Evolutionary conservation across 2,329 filamentous ascomycete species (phyloP).

Genomic region (Pseudodiploospora longispora): DNA sequence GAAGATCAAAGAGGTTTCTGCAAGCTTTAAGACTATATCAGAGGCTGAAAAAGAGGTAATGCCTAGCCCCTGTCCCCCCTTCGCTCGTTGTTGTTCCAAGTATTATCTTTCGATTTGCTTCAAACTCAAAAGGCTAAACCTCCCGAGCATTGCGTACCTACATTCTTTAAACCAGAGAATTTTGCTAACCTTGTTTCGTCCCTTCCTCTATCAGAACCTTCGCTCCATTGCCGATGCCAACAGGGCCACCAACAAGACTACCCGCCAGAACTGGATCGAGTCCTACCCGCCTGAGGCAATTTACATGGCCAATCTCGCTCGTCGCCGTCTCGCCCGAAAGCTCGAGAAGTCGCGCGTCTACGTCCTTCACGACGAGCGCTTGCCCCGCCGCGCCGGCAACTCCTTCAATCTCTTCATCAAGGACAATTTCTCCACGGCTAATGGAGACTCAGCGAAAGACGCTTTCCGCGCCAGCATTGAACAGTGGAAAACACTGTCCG

Average conservation of each 20-base stretch:
- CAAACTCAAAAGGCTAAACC: slow-evolving; percentile 1
- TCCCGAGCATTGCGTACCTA: too few species aligned
- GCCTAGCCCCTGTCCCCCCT: not conserved
- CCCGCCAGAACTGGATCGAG: slow-evolving; percentile 41
- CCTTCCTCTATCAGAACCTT: slow-evolving; percentile 19
- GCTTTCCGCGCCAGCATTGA: slow-evolving; percentile 16
- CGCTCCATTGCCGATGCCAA: slow-evolving; percentile 29
- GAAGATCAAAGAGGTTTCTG: slow-evolving; percentile 20
- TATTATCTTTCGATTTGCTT: not conserved
- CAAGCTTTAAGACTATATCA: slow-evolving; percentile 32
- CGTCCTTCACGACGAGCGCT: slow-evolving; percentile 38
- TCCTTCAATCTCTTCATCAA: slow-evolving; percentile 31
- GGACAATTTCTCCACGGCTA: slow-evolving; percentile 26
- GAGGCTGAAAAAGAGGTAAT: slow-evolving; percentile 36
- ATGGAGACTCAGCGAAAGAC: slow-evolving; percentile 12
- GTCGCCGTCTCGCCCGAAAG: slow-evolving; percentile 31
- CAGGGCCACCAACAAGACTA: slow-evolving; percentile 29
- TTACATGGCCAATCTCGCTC: slow-evolving; percentile 39
- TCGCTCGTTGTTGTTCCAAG: not conserved
- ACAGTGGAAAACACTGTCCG: slow-evolving; percentile 37
- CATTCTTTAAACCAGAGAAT: too few species aligned
- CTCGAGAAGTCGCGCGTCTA: slow-evolving; percentile 15
- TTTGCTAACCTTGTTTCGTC: too few species aligned
- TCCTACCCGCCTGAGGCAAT: slow-evolving; percentile 32
- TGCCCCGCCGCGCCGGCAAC: slow-evolving; percentile 30